These are phyloP conservation scores for Eucalyptus sp. DNA, from an alignment of 345 rosid genomes.

Conservation along the genomic window DNA sequence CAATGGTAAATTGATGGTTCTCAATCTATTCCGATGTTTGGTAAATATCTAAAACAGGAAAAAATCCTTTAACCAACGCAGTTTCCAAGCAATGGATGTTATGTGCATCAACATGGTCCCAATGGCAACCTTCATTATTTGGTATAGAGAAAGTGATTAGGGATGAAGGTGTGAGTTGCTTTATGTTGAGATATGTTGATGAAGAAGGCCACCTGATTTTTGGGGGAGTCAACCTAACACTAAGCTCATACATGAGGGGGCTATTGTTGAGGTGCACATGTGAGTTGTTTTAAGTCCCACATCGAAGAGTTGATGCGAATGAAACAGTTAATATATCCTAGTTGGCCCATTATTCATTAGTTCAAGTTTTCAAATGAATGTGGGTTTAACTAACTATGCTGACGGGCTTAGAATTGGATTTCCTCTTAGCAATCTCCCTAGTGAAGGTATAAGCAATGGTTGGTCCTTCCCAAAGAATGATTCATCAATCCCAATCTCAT, in stretches of 20 bases:
- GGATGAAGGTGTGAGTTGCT: not conserved
- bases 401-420: accelerated
- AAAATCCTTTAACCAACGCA: no score
- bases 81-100: no score
- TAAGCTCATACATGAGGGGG: not conserved
- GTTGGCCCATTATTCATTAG: not conserved
- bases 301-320: accelerated
- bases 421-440: no score
- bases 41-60: not conserved
- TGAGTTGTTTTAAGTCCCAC: not conserved
- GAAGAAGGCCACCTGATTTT: not conserved
- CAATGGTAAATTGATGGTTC: no score
- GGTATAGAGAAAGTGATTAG: not conserved
- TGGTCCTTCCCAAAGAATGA: not conserved
- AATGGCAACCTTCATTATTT: not conserved
- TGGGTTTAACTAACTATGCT: not conserved
- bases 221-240: not conserved
- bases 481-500: not conserved
- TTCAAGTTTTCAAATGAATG: accelerated
- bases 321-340: no score
- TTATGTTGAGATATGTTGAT: not conserved
- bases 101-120: not conserved
- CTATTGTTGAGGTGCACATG: not conserved
- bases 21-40: no score
- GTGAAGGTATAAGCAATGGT: not conserved